Percentiles rank a stretch among this genome's conserved stretches.
Conservation (phyloP, 1,139 yeast genomes). For the Kurtzmaniella quercitrusa region DNA sequence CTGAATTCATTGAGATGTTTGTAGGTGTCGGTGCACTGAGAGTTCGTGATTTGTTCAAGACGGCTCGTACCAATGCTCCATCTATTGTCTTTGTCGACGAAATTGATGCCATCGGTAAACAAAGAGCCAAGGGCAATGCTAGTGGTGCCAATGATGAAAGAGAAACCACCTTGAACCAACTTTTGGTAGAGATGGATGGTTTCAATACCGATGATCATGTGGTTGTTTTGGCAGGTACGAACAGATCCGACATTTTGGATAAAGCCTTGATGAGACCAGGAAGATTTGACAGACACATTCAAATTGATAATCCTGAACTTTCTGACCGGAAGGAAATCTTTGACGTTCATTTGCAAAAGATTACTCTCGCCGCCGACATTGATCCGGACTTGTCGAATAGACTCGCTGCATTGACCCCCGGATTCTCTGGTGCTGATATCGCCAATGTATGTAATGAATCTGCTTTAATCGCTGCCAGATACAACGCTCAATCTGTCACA, state of each 20-base stretch:
- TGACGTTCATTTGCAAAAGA: constrained; percentile 72
- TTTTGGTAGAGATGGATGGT: constrained; percentile 97
- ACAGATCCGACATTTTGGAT: constrained; percentile 90
- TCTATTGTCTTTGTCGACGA: constrained; percentile 93
- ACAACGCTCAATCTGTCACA: constrained; percentile 62
- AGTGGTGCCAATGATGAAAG: constrained; percentile 94
- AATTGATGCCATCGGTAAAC: constrained; percentile 97
- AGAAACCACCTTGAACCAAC: constrained; percentile 92
- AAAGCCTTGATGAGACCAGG: constrained; percentile 95
- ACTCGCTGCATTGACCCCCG: constrained; percentile 94
- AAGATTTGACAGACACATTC: constrained; percentile 90
- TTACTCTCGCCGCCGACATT: constrained; percentile 39
- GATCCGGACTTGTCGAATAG: constrained; percentile 64
- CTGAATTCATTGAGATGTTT: constrained; percentile 98
- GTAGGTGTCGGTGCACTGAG: constrained; percentile 99
- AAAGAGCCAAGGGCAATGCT: constrained; percentile 78
- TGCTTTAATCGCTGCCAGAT: constrained; percentile 92
- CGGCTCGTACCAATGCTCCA: constrained; percentile 92
- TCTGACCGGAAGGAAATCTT: constrained; percentile 92
- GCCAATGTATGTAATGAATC: constrained; percentile 97
- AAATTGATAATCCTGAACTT: constrained; percentile 87
- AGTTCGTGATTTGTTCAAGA: constrained; percentile 89
- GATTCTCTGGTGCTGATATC: constrained; percentile 97
- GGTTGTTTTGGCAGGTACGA: constrained; percentile 96
- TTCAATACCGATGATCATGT: constrained; percentile 87